These are phyloP conservation scores for Adansonia grandidieri DNA, from an alignment of 441 rosid genomes.

Conservation along the genomic window DNA sequence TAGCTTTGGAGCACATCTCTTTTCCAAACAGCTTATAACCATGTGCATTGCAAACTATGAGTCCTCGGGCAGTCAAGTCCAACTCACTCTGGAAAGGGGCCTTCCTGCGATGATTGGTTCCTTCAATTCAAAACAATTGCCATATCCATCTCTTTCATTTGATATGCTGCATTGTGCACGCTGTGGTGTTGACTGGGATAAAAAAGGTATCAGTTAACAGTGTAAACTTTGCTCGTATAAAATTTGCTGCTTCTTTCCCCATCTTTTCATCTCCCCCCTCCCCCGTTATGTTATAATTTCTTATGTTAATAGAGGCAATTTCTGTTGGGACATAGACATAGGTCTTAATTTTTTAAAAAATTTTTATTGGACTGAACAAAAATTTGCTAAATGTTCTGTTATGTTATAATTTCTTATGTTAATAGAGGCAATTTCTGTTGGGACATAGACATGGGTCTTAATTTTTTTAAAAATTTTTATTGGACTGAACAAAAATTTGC, in stretches of 20 bases:
- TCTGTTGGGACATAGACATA: neutral
- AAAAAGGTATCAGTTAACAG: constrained; percentile 65
- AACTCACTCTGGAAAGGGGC: constrained; percentile 97
- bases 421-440: neutral
- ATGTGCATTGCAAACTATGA: constrained; percentile 98
- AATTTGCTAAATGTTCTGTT: neutral
- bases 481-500: neutral
- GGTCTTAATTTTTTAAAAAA: neutral
- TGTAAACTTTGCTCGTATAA: neutral
- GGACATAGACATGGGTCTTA: neutral
- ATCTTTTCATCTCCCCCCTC: neutral
- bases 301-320: constrained; percentile 3
- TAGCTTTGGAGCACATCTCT: constrained; percentile 98
- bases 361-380: neutral
- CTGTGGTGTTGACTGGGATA: constrained; percentile 95
- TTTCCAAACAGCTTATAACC: constrained; percentile 79
- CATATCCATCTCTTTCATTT: constrained; percentile 95
- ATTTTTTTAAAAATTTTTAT: neutral
- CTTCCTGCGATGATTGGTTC: constrained; percentile 97
- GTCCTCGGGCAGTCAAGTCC: constrained; percentile 98
- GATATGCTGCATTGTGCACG: constrained; percentile 98
- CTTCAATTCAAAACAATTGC: constrained; percentile 79
- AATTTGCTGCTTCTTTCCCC: constrained; percentile 14
- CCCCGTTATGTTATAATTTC: constrained; percentile 2
- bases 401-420: neutral